Percentiles rank a stretch among this genome's conserved stretches.
phyloP scores from a whole-genome alignment of 106 monocot genomes.

The Dendrobium catenatum region DNA sequence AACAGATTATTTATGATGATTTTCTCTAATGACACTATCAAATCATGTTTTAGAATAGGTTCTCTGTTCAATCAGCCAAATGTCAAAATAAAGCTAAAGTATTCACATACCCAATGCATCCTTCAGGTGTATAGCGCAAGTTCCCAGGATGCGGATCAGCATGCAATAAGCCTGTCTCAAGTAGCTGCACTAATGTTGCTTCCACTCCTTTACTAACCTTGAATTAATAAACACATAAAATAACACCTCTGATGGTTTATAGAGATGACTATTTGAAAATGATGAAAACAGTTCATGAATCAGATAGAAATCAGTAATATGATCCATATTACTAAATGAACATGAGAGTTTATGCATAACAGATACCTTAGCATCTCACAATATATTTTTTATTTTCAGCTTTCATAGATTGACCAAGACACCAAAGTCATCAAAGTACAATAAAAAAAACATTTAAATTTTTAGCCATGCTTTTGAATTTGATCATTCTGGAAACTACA shows the following conservation, averaged over 20 bases:
- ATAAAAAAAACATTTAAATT: too few species aligned
- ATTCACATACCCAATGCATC: slow-evolving; percentile 58
- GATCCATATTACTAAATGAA: neutral
- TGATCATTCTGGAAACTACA: neutral
- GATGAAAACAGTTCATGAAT: neutral
- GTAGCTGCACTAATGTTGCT: slow-evolving; percentile 84
- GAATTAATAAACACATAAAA: neutral
- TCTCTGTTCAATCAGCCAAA: neutral
- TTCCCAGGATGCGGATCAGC: slow-evolving; percentile 98
- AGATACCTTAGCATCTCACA: neutral
- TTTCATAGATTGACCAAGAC: neutral
- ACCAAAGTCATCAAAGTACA: neutral
- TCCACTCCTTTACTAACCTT: slow-evolving; percentile 90
- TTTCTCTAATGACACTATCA: neutral
- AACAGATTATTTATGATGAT: neutral
- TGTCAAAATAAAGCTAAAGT: neutral
- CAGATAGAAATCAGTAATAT: neutral
- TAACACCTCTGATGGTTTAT: neutral
- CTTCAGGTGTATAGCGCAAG: slow-evolving; percentile 73
- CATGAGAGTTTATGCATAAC: neutral
- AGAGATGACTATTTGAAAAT: neutral
- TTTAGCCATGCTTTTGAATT: neutral
- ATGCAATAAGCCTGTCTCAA: slow-evolving; percentile 85
- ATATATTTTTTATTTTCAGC: neutral
- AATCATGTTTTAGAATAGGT: neutral